Evolutionary conservation across 1,139 yeast genomes (phyloP).

Genomic region (Geotrichum carabidarum): DNA sequence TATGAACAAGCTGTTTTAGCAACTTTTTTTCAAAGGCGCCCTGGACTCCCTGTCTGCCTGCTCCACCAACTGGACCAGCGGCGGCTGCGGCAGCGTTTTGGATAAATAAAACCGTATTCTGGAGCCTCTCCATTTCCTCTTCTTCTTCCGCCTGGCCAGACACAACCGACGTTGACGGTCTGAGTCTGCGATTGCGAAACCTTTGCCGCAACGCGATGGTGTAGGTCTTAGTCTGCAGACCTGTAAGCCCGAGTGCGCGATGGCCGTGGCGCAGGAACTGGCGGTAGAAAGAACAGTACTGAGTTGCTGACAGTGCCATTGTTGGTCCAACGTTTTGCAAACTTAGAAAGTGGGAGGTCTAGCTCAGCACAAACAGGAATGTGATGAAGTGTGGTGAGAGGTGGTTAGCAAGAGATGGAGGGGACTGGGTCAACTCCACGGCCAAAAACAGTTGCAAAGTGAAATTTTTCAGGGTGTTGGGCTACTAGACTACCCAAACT

Average conservation of each 20-base stretch:
- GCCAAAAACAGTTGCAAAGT: too few species aligned
- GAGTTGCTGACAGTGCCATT: neutral
- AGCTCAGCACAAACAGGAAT: too few species aligned
- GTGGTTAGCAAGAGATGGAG: too few species aligned
- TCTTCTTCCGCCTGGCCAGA: too few species aligned
- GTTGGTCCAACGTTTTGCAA: too few species aligned
- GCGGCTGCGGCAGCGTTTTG: conserved; percentile 17
- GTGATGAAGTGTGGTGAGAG: too few species aligned
- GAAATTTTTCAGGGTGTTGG: too few species aligned
- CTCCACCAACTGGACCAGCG: neutral
- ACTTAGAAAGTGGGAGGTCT: too few species aligned
- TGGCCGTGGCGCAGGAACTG: conserved; percentile 23
- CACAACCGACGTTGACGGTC: too few species aligned
- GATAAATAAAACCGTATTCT: conserved; percentile 21
- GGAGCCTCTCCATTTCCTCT: neutral
- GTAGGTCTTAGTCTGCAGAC: conserved; percentile 16
- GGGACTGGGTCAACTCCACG: too few species aligned
- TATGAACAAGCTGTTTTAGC: conserved; percentile 2
- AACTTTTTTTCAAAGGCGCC: conserved; percentile 4
- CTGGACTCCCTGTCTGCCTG: neutral
- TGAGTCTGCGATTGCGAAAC: too few species aligned
- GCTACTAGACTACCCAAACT: too few species aligned
- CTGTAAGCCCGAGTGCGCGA: conserved; percentile 20
- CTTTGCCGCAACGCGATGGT: conserved; percentile 14
- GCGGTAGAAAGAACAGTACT: conserved; percentile 20